Evolutionary conservation across 129 eudicot species (phyloP).

Genomic region (Cynara cardunculus): DNA sequence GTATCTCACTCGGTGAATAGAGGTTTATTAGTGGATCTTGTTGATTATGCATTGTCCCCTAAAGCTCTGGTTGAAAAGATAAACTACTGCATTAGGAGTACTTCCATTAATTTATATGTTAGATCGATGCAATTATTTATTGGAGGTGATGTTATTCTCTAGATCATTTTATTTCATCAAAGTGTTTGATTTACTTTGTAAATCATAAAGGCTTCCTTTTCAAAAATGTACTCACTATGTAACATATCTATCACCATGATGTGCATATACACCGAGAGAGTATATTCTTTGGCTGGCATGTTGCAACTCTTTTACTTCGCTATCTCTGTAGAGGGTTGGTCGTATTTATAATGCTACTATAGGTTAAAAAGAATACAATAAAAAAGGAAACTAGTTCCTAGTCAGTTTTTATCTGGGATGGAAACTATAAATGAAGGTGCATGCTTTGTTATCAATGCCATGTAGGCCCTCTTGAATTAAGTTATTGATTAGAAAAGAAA

Average conservation of each 20-base stretch:
- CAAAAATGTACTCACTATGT: background rate
- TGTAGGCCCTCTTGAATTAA: background rate
- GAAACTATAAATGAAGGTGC: background rate
- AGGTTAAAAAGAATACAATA: background rate
- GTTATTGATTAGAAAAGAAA: background rate
- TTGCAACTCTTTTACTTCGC: background rate
- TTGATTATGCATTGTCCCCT: background rate
- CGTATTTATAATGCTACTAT: background rate
- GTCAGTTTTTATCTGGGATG: background rate
- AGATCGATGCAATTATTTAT: background rate
- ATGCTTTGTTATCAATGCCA: background rate
- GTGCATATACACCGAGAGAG: background rate
- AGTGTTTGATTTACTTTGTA: background rate
- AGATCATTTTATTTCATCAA: background rate
- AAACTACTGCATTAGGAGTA: background rate
- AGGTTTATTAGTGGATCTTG: background rate
- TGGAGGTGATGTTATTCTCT: background rate
- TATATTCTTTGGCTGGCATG: background rate
- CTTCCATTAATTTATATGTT: background rate
- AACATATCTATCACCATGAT: background rate
- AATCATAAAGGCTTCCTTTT: background rate
- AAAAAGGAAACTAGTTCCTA: background rate
- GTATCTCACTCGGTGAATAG: background rate
- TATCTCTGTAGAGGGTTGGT: background rate
- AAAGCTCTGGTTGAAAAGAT: background rate